Base-by-base conservation (phyloP, 176 grass and related monocot genomes). In the Bolboschoenus planiculmis region DNA sequence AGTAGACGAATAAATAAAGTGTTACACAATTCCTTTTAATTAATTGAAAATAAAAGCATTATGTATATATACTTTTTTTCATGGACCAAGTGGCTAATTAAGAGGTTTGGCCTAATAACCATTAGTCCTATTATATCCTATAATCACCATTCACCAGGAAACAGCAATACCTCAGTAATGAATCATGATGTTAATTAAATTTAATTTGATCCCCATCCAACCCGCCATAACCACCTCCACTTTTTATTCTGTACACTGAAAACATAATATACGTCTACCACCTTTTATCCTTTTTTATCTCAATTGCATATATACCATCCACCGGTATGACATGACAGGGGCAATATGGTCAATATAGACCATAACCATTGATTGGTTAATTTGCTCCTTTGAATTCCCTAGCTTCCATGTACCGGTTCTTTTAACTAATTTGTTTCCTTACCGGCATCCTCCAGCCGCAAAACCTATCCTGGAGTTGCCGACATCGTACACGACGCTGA, bases 401-500 rank as follows among this genome's bases (percentile, higher is more conserved):
- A 5, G 4, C 0, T 58, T n/a, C 36, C 65, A 39, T 56, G 56
- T 42, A 56, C 37, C 50, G 23, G 42, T 47, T 74, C 7, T 16
- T 50, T 64, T 50, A n/a, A n/a, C n/a, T n/a, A n/a, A n/a, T n/a
- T 47, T 23, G 53, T 20, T 37, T 43, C 27, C 34, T 97, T 87
- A 97, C 83, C 85, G 84, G 86, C 94, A 97, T 4, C 89, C 94
- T 3, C 89, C 94, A 3, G 89, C 27, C 13, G 89, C 89, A 59
- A 97, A 93, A 55, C 94, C 91, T 67, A 97, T 85, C 82, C 40
- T 97, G 2, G 85, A 90, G 4, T 78, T 78, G 8, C 73, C 81
- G 10, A 93, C 89, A 62, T 97, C 94, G 71, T 93, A 97, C 16
- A 87, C 50, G 20, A 97, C 65, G 27, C 87, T 90, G 71, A 97